A percentile compares a stretch with the other conserved stretches of the same genome.
These are phyloP conservation scores for Lasiosphaeria hispida DNA, from an alignment of 495 filamentous ascomycete species.

Conservation along the genomic window DNA sequence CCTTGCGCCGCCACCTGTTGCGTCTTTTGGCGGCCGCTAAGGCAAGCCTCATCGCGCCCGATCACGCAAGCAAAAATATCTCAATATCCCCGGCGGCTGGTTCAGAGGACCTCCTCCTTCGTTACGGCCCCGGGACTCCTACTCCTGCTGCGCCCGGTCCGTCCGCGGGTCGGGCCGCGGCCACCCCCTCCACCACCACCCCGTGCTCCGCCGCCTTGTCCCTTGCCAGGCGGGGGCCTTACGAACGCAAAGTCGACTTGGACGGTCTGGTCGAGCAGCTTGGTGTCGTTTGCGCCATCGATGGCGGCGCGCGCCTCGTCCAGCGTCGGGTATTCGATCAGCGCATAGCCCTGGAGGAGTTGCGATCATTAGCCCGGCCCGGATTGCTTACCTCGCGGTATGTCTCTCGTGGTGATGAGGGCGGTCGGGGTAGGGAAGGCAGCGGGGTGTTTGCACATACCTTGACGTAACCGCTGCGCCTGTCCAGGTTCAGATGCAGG, in stretches of 20 bases:
- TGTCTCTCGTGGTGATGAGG: background rate
- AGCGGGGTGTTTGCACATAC: slow-evolving; percentile 43
- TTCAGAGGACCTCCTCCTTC: background rate
- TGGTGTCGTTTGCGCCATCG: slow-evolving; percentile 73
- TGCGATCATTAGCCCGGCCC: background rate
- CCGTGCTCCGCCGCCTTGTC: slow-evolving; percentile 49
- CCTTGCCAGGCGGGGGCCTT: slow-evolving; percentile 75
- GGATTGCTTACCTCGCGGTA: background rate
- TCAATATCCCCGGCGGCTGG: background rate
- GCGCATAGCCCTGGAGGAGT: slow-evolving; percentile 73
- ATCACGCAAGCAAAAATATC: background rate
- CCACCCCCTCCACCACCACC: slow-evolving; percentile 47
- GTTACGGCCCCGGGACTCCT: slow-evolving; percentile 35
- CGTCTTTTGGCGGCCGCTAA: background rate
- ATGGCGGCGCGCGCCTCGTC: slow-evolving; percentile 83
- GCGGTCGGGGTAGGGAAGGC: background rate
- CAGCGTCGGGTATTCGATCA: slow-evolving; percentile 90
- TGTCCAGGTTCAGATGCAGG: slow-evolving; percentile 89
- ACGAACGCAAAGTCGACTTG: slow-evolving; percentile 96
- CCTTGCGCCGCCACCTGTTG: background rate
- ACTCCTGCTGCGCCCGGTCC: slow-evolving; percentile 48
- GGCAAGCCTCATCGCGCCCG: no score
- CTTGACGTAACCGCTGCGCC: slow-evolving; percentile 97
- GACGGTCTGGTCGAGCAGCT: slow-evolving; percentile 90
- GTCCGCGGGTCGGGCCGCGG: slow-evolving; percentile 28